Evolutionary conservation across 495 filamentous ascomycete genomes (phyloP).

Genomic region (Pyronema domesticum): DNA sequence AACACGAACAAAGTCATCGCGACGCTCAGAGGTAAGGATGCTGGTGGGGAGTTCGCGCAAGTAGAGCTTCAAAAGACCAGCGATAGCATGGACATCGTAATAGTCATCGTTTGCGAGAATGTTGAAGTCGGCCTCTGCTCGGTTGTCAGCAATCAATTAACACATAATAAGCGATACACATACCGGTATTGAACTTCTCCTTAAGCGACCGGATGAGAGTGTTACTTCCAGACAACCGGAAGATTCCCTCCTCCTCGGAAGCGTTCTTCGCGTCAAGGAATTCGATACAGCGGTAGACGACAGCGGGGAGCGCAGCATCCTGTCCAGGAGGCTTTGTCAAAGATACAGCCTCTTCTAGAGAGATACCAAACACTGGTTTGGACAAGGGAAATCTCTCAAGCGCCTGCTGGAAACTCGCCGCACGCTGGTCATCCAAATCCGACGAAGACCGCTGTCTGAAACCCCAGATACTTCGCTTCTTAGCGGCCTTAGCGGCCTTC

Average conservation of each 20-base stretch:
- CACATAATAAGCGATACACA: conserved; percentile 38
- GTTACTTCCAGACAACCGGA: conserved; percentile 86
- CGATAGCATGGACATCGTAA: conserved; percentile 91
- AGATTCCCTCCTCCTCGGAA: conserved; percentile 79
- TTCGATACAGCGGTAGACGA: conserved; percentile 90
- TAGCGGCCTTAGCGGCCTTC: conserved; percentile 45
- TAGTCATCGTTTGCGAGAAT: conserved; percentile 66
- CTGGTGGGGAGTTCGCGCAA: conserved; percentile 79
- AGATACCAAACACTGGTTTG: conserved; percentile 56
- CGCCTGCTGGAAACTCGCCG: conserved; percentile 5
- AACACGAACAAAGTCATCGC: conserved; percentile 71
- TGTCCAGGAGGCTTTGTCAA: conserved; percentile 55
- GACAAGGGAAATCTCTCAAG: conserved; percentile 17
- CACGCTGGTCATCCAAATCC: conserved; percentile 30
- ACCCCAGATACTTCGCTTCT: conserved; percentile 88
- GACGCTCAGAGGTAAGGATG: conserved; percentile 76
- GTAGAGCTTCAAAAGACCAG: conserved; percentile 85
- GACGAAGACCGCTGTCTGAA: conserved; percentile 55
- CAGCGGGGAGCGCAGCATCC: conserved; percentile 64
- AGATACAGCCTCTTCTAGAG: conserved; percentile 70
- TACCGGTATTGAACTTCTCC: conserved; percentile 82
- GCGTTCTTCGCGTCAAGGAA: conserved; percentile 77
- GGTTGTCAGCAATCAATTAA: not conserved
- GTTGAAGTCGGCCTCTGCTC: conserved; percentile 70
- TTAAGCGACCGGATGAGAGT: conserved; percentile 78